These are phyloP conservation scores for Lepidium aucheri DNA, from an alignment of 345 rosid genomes.

Conservation along the genomic window DNA sequence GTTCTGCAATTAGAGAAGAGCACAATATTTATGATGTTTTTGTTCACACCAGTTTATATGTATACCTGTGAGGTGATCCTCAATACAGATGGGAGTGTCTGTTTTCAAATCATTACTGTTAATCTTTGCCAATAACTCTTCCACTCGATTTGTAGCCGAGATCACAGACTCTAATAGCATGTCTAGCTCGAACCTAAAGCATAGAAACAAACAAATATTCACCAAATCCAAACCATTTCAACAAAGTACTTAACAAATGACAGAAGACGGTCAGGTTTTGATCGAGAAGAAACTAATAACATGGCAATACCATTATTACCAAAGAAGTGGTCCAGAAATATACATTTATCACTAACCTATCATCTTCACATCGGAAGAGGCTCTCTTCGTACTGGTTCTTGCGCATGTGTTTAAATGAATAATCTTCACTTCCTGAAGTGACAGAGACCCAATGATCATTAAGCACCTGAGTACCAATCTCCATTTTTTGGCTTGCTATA, in stretches of 20 bases:
- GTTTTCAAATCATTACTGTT: constrained; percentile 46
- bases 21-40: too few species aligned
- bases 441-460: constrained; percentile 95
- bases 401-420: constrained; percentile 92
- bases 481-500: constrained; percentile 72
- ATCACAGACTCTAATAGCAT: constrained; percentile 86
- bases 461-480: constrained; percentile 70
- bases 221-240: too few species aligned
- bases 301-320: too few species aligned
- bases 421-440: constrained; percentile 96
- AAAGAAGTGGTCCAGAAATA: too few species aligned
- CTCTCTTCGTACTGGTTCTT: constrained; percentile 95
- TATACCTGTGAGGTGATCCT: constrained; percentile 75
- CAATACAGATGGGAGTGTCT: constrained; percentile 43
- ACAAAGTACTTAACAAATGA: too few species aligned
- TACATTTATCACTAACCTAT: constrained; percentile 42
- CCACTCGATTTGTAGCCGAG: constrained; percentile 64
- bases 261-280: too few species aligned
- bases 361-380: constrained; percentile 87
- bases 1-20: too few species aligned
- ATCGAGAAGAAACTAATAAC: too few species aligned
- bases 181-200: constrained; percentile 83
- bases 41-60: background rate
- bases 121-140: constrained; percentile 65
- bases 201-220: too few species aligned